Conservation (phyloP, 2,329 filamentous ascomycete species). For the Botrytis tulipae region DNA sequence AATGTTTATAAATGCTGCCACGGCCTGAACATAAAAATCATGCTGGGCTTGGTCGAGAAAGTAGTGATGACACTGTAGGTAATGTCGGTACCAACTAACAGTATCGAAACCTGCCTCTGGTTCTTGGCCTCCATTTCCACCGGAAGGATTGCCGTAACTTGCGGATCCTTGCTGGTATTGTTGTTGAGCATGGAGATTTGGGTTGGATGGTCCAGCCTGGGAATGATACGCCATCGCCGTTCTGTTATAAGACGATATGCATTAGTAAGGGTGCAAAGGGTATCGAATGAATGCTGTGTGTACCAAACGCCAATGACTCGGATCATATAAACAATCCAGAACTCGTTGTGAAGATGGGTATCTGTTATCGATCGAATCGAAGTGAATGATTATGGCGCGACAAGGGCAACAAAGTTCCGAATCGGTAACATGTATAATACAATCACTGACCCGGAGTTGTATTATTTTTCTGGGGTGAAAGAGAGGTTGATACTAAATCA, state of each 20-base stretch:
- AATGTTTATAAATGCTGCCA: conserved; percentile 91
- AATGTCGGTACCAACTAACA: conserved; percentile 89
- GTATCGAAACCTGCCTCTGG: conserved; percentile 60
- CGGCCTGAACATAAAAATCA: conserved; percentile 75
- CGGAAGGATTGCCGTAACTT: background rate
- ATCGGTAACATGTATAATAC: background rate
- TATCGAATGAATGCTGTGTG: background rate
- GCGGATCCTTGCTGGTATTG: conserved; percentile 8
- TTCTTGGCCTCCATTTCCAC: background rate
- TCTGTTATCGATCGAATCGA: background rate
- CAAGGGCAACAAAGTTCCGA: background rate
- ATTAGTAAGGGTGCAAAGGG: conserved; percentile 1
- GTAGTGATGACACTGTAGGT: conserved; percentile 85
- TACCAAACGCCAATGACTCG: background rate
- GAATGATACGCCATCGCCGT: conserved; percentile 20
- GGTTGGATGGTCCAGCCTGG: conserved; percentile 20
- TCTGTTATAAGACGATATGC: conserved; percentile 13
- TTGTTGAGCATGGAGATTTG: conserved; percentile 13
- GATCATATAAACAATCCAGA: background rate
- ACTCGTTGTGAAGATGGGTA: background rate
- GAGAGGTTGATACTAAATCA: background rate
- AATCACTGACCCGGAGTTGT: background rate
- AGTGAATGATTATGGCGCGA: background rate
- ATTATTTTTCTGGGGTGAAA: background rate
- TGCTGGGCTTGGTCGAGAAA: conserved; percentile 92